Base-by-base conservation (phyloP, 257 asterid genomes). In the Datura wrightii region DNA sequence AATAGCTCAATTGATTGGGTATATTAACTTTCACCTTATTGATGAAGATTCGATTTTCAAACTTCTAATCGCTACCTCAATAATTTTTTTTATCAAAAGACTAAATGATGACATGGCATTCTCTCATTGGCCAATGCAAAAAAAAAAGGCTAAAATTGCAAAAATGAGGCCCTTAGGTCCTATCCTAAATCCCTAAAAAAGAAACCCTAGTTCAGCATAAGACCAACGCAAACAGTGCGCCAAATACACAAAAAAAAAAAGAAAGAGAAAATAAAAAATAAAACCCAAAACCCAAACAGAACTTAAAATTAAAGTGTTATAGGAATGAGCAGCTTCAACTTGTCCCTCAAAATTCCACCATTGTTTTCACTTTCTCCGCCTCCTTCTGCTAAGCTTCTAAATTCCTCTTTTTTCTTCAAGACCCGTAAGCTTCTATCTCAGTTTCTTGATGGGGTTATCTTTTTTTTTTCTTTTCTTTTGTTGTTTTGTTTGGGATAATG, bases 341-440 rank as follows among this genome's bases (percentile, higher is more conserved):
- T 37, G 58, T 83, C 84, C 10, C 71, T 67, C 13, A 52, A 82
- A 46, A 36, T 82, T n/a, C 84, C 79, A 13, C 82, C 82, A 19
- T 52, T 69, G 54, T 81, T 70, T 31, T 60, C 44, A 19, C 74
- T 67, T 37, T 14, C 60, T 56, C 63, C 79, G 41, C 55, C 83
- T 76, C 85, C 79, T 24, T 74, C 83, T 53, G 42, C 82, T 76
- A 2, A 76, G 1, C 82, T 76, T 34, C 62, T 76, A 14, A 31
- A 52, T 3, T 13, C 62, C 82, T 55, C 52, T 42, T 79, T 55
- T 50, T 10, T 24, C 53, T 5, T 70, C 79, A 58, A 84, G 18
- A 34, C 69, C 19, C 31, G 90, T 87, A 79, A 82, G 90, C 80
- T 7, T 79, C 31, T 1, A 67, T 69, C 83, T 79, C 50, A 41